Conservation (phyloP, 1,284 basidiomycete species). For the Cerrena zonata region DNA sequence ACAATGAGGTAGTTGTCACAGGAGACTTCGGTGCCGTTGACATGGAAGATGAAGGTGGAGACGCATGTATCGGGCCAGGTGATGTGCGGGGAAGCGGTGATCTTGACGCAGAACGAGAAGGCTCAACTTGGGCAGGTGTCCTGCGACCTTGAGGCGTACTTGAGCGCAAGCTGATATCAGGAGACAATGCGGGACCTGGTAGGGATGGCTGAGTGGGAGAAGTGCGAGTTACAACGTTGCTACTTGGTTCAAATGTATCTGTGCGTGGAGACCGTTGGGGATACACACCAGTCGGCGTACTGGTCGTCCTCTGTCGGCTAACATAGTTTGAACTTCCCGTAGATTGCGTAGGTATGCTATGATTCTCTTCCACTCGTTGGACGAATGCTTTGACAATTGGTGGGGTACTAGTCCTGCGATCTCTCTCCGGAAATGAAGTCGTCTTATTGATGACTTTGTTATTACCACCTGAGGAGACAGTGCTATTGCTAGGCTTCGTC, state of each 20-base stretch:
- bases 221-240: background rate
- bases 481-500: conserved; percentile 20
- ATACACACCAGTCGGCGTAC: conserved; percentile 19
- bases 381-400: conserved; percentile 31
- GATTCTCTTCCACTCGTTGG: conserved; percentile 31
- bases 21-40: conserved; percentile 31
- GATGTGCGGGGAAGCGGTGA: background rate
- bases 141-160: conserved; percentile 7
- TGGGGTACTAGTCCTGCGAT: conserved; percentile 31
- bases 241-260: background rate
- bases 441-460: background rate
- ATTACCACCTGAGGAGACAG: background rate
- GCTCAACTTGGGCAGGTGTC: background rate
- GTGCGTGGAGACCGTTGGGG: background rate
- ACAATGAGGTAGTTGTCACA: conserved; percentile 41
- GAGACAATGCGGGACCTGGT: conserved; percentile 5
- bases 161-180: conserved; percentile 9
- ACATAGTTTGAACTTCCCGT: conserved; percentile 13
- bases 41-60: conserved; percentile 32
- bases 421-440: conserved; percentile 14
- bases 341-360: conserved; percentile 15
- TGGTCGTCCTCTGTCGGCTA: conserved; percentile 33
- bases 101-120: background rate
- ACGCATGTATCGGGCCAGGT: conserved; percentile 11
- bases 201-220: background rate